A percentile compares a stretch with the other conserved stretches of the same genome.
These are phyloP conservation scores for Barnettozyma salicaria DNA, from an alignment of 805 yeast species.

Conservation along the genomic window DNA sequence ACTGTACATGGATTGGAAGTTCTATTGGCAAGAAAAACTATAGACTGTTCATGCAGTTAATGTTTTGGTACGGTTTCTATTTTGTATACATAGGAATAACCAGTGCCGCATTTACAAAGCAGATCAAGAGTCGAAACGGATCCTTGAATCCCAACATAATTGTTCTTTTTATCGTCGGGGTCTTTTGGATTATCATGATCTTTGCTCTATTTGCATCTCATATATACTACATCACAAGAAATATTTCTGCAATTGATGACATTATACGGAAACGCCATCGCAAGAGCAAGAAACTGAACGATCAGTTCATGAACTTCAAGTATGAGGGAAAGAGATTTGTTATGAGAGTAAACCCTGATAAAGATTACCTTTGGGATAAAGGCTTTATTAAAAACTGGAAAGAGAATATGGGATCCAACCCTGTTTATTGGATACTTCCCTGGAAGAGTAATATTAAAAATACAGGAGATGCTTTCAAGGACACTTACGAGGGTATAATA, in stretches of 20 bases:
- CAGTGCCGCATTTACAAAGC: slow-evolving; percentile 29
- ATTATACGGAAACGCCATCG: slow-evolving; percentile 33
- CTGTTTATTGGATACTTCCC: slow-evolving; percentile 29
- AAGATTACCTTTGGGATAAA: slow-evolving; percentile 18
- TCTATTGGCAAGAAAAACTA: slow-evolving; percentile 67
- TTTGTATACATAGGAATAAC: slow-evolving; percentile 38
- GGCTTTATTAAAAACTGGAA: slow-evolving; percentile 23
- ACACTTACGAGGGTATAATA: slow-evolving; percentile 16
- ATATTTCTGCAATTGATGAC: slow-evolving; percentile 58
- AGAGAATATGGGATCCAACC: slow-evolving; percentile 27
- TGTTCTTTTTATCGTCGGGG: slow-evolving; percentile 38
- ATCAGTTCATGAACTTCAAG: slow-evolving; percentile 25
- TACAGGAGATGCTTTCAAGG: slow-evolving; percentile 2
- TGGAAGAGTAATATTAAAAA: slow-evolving; percentile 14
- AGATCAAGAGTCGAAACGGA: slow-evolving; percentile 22
- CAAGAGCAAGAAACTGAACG: slow-evolving; percentile 16
- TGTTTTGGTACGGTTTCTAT: slow-evolving; percentile 32
- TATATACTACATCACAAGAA: slow-evolving; percentile 37
- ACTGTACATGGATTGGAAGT: slow-evolving; percentile 70
- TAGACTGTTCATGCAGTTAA: slow-evolving; percentile 49
- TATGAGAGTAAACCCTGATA: slow-evolving; percentile 24
- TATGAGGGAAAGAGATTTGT: slow-evolving; percentile 38
- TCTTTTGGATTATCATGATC: slow-evolving; percentile 41
- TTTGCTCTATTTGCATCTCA: slow-evolving; percentile 39
- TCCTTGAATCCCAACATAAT: slow-evolving; percentile 43